Evolutionary conservation across 164 flowering plant genomes (phyloP).

Genomic region (Nymphaea thermarum): DNA sequence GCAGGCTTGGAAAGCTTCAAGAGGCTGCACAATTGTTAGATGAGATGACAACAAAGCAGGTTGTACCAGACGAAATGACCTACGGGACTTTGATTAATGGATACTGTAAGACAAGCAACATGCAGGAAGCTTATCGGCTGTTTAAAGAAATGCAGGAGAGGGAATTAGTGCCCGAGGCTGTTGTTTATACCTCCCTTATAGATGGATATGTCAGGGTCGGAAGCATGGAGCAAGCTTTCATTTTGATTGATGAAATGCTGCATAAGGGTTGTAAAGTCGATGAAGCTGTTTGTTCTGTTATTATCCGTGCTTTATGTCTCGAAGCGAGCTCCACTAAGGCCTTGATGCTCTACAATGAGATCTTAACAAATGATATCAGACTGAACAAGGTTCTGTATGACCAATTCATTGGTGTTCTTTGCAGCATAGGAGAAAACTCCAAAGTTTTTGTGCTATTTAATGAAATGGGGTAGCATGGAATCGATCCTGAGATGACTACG

Average conservation of each 20-base stretch:
- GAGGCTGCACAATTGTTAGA: conserved; percentile 33
- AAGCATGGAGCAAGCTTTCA: conserved; percentile 27
- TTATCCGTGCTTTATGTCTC: conserved; percentile 26
- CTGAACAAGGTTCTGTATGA: conserved; percentile 14
- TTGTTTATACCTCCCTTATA: conserved; percentile 54
- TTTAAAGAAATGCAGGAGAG: conserved; percentile 43
- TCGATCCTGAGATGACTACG: conserved; percentile 17
- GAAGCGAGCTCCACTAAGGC: conserved; percentile 34
- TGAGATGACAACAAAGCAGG: conserved; percentile 29
- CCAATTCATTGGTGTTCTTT: conserved; percentile 19
- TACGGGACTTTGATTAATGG: conserved; percentile 52
- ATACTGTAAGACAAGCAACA: conserved; percentile 35
- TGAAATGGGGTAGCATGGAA: conserved; percentile 24
- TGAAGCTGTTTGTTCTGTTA: conserved; percentile 20
- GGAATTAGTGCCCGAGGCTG: conserved; percentile 33
- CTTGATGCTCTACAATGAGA: conserved; percentile 29
- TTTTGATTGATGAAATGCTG: conserved; percentile 46
- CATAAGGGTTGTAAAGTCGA: conserved; percentile 41
- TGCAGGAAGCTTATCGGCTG: conserved; percentile 40
- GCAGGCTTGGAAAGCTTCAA: conserved; percentile 32
- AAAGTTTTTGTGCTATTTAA: conserved; percentile 20
- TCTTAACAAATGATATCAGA: conserved; percentile 22
- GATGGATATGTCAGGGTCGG: conserved; percentile 31
- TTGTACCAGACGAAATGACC: conserved; percentile 45
- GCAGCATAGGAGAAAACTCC: conserved; percentile 20